A percentile compares a stretch with the other conserved stretches of the same genome.
Evolutionary conservation across 2,329 filamentous ascomycete genomes (phyloP).

Genomic region (Aspergillus candidus): DNA sequence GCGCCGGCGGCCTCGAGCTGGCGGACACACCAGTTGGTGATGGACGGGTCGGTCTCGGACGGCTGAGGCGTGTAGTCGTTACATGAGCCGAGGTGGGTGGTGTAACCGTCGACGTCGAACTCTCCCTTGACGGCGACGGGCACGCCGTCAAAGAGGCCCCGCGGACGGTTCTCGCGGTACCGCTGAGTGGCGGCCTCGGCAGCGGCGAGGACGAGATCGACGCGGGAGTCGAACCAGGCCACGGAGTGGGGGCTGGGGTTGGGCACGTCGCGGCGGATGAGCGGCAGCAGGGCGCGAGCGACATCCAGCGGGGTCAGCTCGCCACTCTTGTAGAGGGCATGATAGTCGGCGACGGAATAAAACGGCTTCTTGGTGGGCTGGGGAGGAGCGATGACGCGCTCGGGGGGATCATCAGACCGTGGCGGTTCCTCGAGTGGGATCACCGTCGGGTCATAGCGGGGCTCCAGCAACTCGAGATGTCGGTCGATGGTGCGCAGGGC

Average conservation of each 20-base stretch:
- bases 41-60: conserved; percentile 29
- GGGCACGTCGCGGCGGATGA: conserved; percentile 54
- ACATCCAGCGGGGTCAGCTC: conserved; percentile 62
- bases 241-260: conserved; percentile 54
- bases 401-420: no score
- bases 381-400: neutral
- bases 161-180: conserved; percentile 55
- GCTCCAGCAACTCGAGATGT: conserved; percentile 44
- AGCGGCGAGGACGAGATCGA: conserved; percentile 54
- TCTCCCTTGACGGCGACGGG: conserved; percentile 76
- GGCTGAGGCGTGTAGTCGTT: conserved; percentile 44
- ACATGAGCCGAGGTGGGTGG: conserved; percentile 55
- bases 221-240: conserved; percentile 59
- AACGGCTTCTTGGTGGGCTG: conserved; percentile 34
- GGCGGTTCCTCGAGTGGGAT: conserved; percentile 6
- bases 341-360: conserved; percentile 65
- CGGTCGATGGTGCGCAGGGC: conserved; percentile 43
- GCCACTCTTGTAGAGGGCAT: conserved; percentile 61
- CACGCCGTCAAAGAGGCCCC: conserved; percentile 68
- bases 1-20: conserved; percentile 64
- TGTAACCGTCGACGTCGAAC: conserved; percentile 59
- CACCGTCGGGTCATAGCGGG: conserved; percentile 47
- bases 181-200: conserved; percentile 63
- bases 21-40: conserved; percentile 58
- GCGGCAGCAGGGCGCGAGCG: conserved; percentile 57